Evolutionary conservation across 1,284 basidiomycete species (phyloP).

Genomic region (Marasmius oreades): DNA sequence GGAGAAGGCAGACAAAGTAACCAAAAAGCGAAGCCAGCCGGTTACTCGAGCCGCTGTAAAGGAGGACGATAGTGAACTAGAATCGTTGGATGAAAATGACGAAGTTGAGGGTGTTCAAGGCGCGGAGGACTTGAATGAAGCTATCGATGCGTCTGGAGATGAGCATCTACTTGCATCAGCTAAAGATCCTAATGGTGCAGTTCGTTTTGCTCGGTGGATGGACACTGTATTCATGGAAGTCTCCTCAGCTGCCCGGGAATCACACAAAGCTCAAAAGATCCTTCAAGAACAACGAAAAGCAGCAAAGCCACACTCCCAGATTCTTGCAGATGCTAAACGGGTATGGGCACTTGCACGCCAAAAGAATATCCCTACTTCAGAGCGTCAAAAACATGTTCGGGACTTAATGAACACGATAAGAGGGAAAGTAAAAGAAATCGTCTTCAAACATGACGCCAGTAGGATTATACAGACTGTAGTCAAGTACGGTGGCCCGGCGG

Average conservation of each 20-base stretch:
- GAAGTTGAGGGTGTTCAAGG: conserved; percentile 13
- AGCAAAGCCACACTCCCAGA: conserved; percentile 72
- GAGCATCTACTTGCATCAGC: conserved; percentile 13
- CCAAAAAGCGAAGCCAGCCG: conserved; percentile 50
- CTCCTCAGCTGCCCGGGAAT: conserved; percentile 51
- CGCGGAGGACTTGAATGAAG: conserved; percentile 20
- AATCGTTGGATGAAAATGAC: conserved; percentile 5
- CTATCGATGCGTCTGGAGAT: background rate
- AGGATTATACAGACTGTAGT: conserved; percentile 85
- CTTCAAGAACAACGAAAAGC: conserved; percentile 66
- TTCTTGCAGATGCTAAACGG: conserved; percentile 72
- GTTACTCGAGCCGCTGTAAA: conserved; percentile 40
- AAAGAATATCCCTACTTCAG: conserved; percentile 66
- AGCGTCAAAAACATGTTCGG: conserved; percentile 70
- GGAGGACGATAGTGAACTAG: conserved; percentile 18
- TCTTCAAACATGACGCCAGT: conserved; percentile 88
- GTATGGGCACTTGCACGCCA: conserved; percentile 81
- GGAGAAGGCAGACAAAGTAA: conserved; percentile 25
- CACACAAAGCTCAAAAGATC: conserved; percentile 63
- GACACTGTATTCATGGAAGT: conserved; percentile 5
- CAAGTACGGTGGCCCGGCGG: conserved; percentile 76
- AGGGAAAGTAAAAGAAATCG: conserved; percentile 79
- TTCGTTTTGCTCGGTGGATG: conserved; percentile 8
- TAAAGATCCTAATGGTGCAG: conserved; percentile 57
- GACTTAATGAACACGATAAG: conserved; percentile 73